phyloP scores from a whole-genome alignment of 2,329 filamentous ascomycete species.

The Fusarium odoratissimum region DNA sequence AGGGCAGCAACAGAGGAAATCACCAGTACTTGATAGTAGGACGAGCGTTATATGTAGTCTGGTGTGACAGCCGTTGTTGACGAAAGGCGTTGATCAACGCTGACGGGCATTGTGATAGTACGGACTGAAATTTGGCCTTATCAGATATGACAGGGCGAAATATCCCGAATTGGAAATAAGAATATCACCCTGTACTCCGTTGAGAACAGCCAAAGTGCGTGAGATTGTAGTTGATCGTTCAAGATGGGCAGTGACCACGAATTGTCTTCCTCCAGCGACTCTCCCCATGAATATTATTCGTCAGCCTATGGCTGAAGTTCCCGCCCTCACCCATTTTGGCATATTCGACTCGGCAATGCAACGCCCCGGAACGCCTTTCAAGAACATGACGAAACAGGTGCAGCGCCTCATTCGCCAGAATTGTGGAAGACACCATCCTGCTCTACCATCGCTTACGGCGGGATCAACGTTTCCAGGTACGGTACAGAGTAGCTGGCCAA shows the following conservation, averaged over 20 bases:
- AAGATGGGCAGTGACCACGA: not conserved
- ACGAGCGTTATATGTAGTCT: constrained; percentile 6
- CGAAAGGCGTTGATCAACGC: constrained; percentile 2
- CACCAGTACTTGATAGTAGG: not conserved
- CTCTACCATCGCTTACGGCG: constrained; percentile 45
- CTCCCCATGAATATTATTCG: constrained; percentile 1
- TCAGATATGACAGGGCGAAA: constrained; percentile 27
- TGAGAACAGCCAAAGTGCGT: not conserved
- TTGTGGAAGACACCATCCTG: constrained; percentile 5
- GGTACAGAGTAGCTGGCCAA: constrained; percentile 1
- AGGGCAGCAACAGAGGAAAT: constrained; percentile 6
- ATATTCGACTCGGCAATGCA: constrained; percentile 17
- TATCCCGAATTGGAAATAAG: constrained; percentile 5
- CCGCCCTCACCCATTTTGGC: constrained; percentile 4
- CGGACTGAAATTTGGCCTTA: not conserved
- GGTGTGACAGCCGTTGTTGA: constrained; percentile 15
- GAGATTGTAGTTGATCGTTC: not conserved
- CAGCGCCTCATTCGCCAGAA: constrained; percentile 16
- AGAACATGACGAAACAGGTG: constrained; percentile 38
- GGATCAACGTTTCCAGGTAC: constrained; percentile 35
- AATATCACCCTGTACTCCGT: constrained; percentile 7
- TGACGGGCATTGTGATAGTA: not conserved
- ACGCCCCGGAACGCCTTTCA: constrained; percentile 25
- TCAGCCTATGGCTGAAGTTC: not conserved
- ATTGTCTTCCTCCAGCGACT: constrained; percentile 7